phyloP scores from a whole-genome alignment of 768 basidiomycete genomes.

The Kwoniella dejecticola region DNA sequence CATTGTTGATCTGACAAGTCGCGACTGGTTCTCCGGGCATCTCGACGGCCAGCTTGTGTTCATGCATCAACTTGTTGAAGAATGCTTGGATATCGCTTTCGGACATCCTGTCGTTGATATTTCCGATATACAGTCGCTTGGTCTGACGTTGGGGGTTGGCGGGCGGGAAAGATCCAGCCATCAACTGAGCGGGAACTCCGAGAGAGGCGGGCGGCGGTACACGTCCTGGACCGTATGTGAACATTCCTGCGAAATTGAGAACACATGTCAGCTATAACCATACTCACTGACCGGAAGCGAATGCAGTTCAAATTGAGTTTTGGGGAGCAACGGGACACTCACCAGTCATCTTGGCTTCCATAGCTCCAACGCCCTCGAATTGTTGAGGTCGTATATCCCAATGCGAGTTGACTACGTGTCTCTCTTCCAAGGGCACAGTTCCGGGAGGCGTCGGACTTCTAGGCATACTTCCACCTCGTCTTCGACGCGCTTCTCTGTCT shows the following conservation, averaged over 20 bases:
- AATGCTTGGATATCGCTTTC: conserved; percentile 89
- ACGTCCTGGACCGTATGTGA: conserved; percentile 73
- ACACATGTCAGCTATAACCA: not conserved
- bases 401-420: conserved; percentile 83
- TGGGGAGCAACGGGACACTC: conserved; percentile 30
- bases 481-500: conserved; percentile 55
- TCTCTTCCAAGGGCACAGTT: conserved; percentile 74
- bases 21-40: conserved; percentile 77
- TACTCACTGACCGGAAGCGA: not conserved
- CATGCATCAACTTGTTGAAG: conserved; percentile 94
- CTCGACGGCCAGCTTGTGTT: conserved; percentile 58
- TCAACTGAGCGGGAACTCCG: conserved; percentile 63
- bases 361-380: conserved; percentile 89
- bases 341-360: conserved; percentile 99
- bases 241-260: conserved; percentile 63
- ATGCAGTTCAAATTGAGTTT: not conserved
- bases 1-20: conserved; percentile 93
- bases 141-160: conserved; percentile 35
- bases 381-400: conserved; percentile 97
- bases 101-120: conserved; percentile 90
- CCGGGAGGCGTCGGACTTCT: conserved; percentile 90
- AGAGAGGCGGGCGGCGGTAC: conserved; percentile 97
- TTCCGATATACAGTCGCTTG: conserved; percentile 92
- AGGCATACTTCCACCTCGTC: conserved; percentile 66
- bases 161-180: conserved; percentile 47